Base-by-base conservation (phyloP, 495 filamentous ascomycete species). In the Daldinia concentrica region DNA sequence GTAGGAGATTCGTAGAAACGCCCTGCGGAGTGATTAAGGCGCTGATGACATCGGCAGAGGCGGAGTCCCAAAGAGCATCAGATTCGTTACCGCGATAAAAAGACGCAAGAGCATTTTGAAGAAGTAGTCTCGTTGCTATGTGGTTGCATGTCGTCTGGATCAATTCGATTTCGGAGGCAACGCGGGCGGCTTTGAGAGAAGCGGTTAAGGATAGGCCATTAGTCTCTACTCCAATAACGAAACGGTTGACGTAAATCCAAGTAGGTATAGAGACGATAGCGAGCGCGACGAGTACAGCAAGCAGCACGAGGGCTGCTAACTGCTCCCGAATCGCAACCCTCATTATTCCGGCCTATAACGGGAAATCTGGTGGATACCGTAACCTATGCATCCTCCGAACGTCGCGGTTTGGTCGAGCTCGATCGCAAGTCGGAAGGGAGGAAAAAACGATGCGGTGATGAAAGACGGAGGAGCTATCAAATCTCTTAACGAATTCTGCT, bases 261-360 rank as follows among this genome's bases (percentile, higher is more conserved):
- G 77, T 81, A 30, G 80, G 83, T 29, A 83, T 79, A 19, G 83
- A 78, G 56, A 86, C 72, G 55, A 85, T 77, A 36, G 87, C 87
- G 41, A 94, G 85, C 26, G 89, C 86, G 58, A 90, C 79, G 37
- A 93, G 82, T 14, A 91, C 87, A 32, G 90, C 87, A 57, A 93
- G 74, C 48, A 93, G 79, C 73, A 94, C 90, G 45, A 95, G 85
- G 78, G 90, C 84, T 65, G 85, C 92, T 59, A 96, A 83, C 85
- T 96, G 93, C 81, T 92, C 89, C 67, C 92, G 86, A 75, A 96
- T 96, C 24, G 91, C 89, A 78, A 95, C 88, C 75, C 92, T 86
- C 91, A 96, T 94, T 74, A 79, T 89, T 77, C 69, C 72, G 61
- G 76, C 76, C 79, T 82, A 78, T 74, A 72, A 74, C 43, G 64